Percentiles rank a stretch among this genome's conserved stretches.
phyloP scores from a whole-genome alignment of 306 rosid genomes.

The Carpinus viminea region DNA sequence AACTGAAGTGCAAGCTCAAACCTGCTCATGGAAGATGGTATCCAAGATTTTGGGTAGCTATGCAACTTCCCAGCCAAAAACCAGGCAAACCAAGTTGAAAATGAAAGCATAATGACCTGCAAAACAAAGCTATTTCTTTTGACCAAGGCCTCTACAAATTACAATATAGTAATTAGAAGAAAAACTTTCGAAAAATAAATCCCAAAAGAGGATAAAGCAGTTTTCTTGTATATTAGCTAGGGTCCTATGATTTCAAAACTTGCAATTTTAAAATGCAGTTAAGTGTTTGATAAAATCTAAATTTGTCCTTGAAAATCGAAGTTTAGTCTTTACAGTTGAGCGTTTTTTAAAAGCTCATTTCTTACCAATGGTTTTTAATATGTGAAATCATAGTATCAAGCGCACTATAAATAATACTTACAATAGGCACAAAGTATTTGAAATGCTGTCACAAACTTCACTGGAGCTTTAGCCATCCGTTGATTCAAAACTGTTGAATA shows the following conservation, averaged over 20 bases:
- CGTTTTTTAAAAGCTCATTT: too few relatives aligned
- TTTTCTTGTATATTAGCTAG: too few relatives aligned
- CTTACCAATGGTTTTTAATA: too few relatives aligned
- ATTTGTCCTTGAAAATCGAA: too few relatives aligned
- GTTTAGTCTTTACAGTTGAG: too few relatives aligned
- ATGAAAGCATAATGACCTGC: conserved; percentile 66
- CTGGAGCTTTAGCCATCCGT: conserved; percentile 93
- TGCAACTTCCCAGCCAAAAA: conserved; percentile 64
- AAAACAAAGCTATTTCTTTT: not conserved
- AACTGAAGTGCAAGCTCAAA: conserved; percentile 94
- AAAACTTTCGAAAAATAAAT: not conserved
- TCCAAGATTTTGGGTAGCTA: conserved; percentile 71
- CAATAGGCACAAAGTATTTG: conserved; percentile 85
- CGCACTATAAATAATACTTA: conserved; percentile 10
- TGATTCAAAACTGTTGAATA: too few relatives aligned
- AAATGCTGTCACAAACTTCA: conserved; percentile 68
- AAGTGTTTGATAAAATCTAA: too few relatives aligned
- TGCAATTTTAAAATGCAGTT: too few relatives aligned
- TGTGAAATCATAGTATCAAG: too few relatives aligned
- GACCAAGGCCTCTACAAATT: not conserved
- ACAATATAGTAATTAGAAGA: not conserved
- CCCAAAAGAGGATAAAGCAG: too few relatives aligned
- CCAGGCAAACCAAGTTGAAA: conserved; percentile 79
- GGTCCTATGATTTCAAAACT: too few relatives aligned
- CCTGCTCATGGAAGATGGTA: conserved; percentile 65